phyloP scores from a whole-genome alignment of 2,329 filamentous ascomycete species.

The Venturia pyrina region DNA sequence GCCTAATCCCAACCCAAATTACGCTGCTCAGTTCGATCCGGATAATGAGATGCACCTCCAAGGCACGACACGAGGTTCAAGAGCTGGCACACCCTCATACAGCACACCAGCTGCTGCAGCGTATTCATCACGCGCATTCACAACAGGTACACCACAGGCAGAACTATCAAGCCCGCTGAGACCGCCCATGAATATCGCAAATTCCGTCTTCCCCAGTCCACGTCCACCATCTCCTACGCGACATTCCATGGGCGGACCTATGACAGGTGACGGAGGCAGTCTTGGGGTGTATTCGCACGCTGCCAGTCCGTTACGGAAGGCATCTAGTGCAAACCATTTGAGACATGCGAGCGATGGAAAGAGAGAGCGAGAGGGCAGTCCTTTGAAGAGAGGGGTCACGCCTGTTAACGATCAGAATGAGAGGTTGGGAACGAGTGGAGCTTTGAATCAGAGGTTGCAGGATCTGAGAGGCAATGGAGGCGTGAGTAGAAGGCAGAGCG shows the following conservation, averaged over 20 bases:
- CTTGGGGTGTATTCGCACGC: slow-evolving; percentile 72
- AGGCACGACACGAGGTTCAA: background rate
- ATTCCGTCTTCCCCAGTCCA: slow-evolving; percentile 31
- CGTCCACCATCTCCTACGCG: slow-evolving; percentile 40
- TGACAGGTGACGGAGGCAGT: slow-evolving; percentile 57
- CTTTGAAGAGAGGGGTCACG: slow-evolving; percentile 34
- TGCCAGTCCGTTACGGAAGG: slow-evolving; percentile 74
- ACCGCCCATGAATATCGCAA: slow-evolving; percentile 33
- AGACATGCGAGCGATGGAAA: slow-evolving; percentile 22
- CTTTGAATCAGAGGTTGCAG: slow-evolving; percentile 7
- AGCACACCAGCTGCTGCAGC: slow-evolving; percentile 3
- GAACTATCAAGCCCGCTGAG: slow-evolving; percentile 39
- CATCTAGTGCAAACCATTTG: slow-evolving; percentile 48
- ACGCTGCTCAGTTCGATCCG: slow-evolving; percentile 61
- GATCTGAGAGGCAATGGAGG: slow-evolving; percentile 7
- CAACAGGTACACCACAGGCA: slow-evolving; percentile 20
- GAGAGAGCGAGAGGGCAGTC: slow-evolving; percentile 28
- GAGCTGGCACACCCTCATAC: background rate
- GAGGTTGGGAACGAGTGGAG: background rate
- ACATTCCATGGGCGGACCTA: slow-evolving; percentile 20
- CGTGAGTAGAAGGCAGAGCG: slow-evolving; percentile 3
- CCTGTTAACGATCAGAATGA: slow-evolving; percentile 16
- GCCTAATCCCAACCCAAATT: slow-evolving; percentile 75
- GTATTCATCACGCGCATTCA: slow-evolving; percentile 30
- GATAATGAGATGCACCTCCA: slow-evolving; percentile 34